Conservation (phyloP, 371 early-diverging fungal genomes). For the Syncephalastrum racemosum region DNA sequence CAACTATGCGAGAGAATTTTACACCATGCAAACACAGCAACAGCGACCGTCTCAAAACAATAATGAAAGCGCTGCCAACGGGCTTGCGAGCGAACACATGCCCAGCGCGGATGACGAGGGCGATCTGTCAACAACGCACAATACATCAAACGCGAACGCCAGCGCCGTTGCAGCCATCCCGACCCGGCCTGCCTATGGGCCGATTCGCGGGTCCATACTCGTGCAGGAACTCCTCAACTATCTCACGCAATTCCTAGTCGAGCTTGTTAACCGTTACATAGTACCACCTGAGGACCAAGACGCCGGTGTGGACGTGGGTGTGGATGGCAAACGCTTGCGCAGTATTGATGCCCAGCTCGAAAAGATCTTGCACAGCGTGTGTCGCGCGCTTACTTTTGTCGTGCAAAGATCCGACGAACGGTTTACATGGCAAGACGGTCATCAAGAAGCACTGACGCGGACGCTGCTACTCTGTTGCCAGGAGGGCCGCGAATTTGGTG, state of each 20-base stretch:
- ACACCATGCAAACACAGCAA: constrained; percentile 18
- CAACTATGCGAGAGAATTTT: constrained; percentile 41
- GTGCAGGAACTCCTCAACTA: constrained; percentile 31
- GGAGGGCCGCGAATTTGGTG: constrained; percentile 44
- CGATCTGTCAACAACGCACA: constrained; percentile 29
- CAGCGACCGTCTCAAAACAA: not conserved
- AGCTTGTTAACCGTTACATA: constrained; percentile 33
- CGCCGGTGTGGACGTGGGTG: constrained; percentile 40
- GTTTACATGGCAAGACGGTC: constrained; percentile 17
- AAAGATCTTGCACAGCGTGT: constrained; percentile 26
- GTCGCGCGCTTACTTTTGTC: constrained; percentile 24
- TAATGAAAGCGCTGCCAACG: not conserved
- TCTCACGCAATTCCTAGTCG: constrained; percentile 28
- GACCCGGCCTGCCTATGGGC: constrained; percentile 31
- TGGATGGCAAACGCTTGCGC: constrained; percentile 34
- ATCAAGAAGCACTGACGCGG: constrained; percentile 20
- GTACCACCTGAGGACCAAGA: constrained; percentile 21
- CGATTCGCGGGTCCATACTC: constrained; percentile 37
- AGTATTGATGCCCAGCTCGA: constrained; percentile 39
- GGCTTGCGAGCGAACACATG: constrained; percentile 1
- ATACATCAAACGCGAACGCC: constrained; percentile 1
- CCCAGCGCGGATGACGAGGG: constrained; percentile 33
- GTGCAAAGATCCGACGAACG: constrained; percentile 21
- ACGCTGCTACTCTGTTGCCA: constrained; percentile 50
- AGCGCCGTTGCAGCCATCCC: constrained; percentile 9